Base-by-base conservation (phyloP, 2,329 filamentous ascomycete genomes). In the Cladosporium sp. region DNA sequence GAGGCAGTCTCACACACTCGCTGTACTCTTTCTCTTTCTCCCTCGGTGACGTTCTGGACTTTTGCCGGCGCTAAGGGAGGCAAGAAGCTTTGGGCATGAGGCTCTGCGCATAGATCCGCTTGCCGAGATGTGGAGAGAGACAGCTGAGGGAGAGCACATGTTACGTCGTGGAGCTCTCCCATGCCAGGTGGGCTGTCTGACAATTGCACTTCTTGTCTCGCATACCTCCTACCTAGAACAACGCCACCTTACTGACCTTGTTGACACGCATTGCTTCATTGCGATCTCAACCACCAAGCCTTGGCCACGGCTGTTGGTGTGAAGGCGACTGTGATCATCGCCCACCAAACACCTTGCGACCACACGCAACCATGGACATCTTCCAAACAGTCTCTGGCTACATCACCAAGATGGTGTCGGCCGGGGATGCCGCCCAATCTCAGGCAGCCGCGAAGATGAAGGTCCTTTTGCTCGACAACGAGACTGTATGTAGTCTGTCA, bases 321-420 rank as follows among this genome's bases (percentile, higher is more conserved):
- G 32, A 35, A 16, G 6, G 11, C 32, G 32, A 16, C 32, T 7
- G 15, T 5, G 15, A 16, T 35, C 38, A 27, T 16, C 32, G 8
- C 7, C 11, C 32, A 35, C 32, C n/a, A 35, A 16, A 4, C 22
- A 27, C n/a, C 32, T 35, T 35, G 13, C 32, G 32, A 35, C n/a
- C 38, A 25, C 25, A 50, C 30, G 47, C 47, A 50, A 50, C 36
- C 51, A 98, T 98, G 93, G 93, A 98, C 67, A 84, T 97, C 63
- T 87, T 94, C 55, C 86, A 94, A 68, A 88, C 91, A 59, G 85
- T 96, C 66, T 86, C 91, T 62, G 87, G 89, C 72, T 98, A 98
- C 77, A 86, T 98, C 77, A 86, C 85, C 69, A 95, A 91, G 79
- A 95, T 98, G 83, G 84, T 97, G 69, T 86, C 88, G 58, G 82